These are phyloP conservation scores for Rubia peregrina DNA, from an alignment of 305 asterid genomes.

Conservation along the genomic window DNA sequence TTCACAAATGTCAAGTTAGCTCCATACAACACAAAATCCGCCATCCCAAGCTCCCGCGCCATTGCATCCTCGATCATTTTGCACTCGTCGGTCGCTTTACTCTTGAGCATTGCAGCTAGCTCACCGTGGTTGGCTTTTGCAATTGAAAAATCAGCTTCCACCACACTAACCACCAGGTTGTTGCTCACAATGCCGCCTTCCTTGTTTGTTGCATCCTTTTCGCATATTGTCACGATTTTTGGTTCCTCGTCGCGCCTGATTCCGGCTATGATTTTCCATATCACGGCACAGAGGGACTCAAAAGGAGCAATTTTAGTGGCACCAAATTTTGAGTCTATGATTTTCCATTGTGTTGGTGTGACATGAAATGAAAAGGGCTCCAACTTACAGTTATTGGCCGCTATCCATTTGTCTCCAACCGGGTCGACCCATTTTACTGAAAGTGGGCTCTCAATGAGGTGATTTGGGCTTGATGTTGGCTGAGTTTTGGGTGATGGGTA, in stretches of 20 bases:
- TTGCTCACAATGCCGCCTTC: constrained; percentile 30
- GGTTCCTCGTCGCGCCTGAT: constrained; percentile 32
- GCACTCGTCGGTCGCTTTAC: constrained; percentile 33
- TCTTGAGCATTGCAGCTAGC: constrained; percentile 37
- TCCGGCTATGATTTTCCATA: constrained; percentile 58
- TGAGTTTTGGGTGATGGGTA: constrained; percentile 22
- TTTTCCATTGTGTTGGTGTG: constrained; percentile 30
- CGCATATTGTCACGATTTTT: constrained; percentile 49
- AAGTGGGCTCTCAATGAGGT: too few relatives aligned
- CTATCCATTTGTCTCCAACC: too few relatives aligned
- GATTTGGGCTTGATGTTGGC: constrained; percentile 7
- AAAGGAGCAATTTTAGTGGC: constrained; percentile 31
- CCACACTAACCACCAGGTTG: constrained; percentile 17
- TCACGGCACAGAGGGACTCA: constrained; percentile 49
- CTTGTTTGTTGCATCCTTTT: constrained; percentile 17
- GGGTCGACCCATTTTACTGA: too few relatives aligned
- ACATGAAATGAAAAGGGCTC: constrained; percentile 45
- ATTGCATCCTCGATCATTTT: constrained; percentile 38
- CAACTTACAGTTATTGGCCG: constrained; percentile 31
- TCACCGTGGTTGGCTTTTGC: constrained; percentile 8
- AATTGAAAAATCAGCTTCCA: too few relatives aligned
- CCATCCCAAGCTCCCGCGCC: constrained; percentile 38
- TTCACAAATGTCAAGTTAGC: constrained; percentile 57
- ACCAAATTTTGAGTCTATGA: constrained; percentile 29
- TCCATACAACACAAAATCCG: constrained; percentile 58